These are phyloP conservation scores for Cucumis cinereus DNA, from an alignment of 306 rosid genomes.

Conservation along the genomic window DNA sequence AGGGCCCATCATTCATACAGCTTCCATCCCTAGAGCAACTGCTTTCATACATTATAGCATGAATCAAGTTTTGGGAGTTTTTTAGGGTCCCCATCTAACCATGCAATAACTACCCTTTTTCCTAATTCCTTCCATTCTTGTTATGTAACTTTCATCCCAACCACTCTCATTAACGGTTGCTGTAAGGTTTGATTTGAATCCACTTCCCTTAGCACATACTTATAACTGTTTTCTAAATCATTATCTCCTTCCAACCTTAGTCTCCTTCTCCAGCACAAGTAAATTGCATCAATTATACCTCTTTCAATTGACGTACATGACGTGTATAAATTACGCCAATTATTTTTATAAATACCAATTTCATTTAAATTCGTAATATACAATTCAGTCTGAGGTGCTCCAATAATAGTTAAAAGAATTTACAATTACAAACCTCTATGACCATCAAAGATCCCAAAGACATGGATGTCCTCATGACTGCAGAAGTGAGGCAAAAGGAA, in stretches of 20 bases:
- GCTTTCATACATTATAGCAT: neutral
- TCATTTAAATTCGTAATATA: neutral
- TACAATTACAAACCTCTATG: constrained; percentile 53
- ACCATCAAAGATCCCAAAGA: constrained; percentile 86
- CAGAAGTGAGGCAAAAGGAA: constrained; percentile 54
- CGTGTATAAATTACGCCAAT: no score
- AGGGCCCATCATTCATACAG: neutral
- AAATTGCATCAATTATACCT: neutral
- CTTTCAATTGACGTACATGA: neutral
- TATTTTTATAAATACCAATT: neutral
- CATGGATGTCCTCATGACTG: constrained; percentile 47
- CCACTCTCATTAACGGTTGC: neutral
- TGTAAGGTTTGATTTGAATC: neutral
- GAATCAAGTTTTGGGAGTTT: neutral
- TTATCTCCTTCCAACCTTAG: neutral
- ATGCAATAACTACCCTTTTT: neutral
- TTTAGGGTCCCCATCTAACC: neutral
- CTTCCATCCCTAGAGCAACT: neutral
- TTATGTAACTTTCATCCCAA: neutral
- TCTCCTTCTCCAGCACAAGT: neutral
- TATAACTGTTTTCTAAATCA: neutral
- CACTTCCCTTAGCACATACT: neutral
- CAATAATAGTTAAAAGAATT: constrained; percentile 3
- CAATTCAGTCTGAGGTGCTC: neutral
- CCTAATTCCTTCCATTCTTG: neutral